These are phyloP conservation scores for Coemansia sp. DNA, from an alignment of 192 early-diverging fungal species.

Conservation along the genomic window DNA sequence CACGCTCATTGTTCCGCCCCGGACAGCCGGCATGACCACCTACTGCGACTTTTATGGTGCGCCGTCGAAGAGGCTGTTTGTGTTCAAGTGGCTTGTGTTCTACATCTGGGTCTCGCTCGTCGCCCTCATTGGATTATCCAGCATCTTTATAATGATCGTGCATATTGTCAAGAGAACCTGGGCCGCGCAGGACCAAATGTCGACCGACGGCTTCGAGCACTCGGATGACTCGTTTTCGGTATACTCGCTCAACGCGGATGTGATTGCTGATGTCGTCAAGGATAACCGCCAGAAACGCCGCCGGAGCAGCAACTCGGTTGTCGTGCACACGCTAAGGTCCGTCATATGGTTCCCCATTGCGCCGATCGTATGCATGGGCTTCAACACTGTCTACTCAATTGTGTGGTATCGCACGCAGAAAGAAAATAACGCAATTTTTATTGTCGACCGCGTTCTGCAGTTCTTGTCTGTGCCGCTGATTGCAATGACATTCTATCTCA, in stretches of 20 bases:
- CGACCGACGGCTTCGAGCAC: background rate
- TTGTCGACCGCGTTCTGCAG: conserved; percentile 32
- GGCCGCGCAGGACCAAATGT: conserved; percentile 11
- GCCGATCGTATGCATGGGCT: conserved; percentile 29
- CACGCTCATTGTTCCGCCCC: conserved; percentile 18
- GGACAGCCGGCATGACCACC: conserved; percentile 12
- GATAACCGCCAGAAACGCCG: conserved; percentile 14
- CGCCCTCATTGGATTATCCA: conserved; percentile 13
- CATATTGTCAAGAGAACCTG: conserved; percentile 8
- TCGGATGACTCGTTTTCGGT: background rate
- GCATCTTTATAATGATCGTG: conserved; percentile 13
- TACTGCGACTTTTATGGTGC: conserved; percentile 21
- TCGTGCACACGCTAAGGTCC: conserved; percentile 21
- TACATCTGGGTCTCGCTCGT: conserved; percentile 32
- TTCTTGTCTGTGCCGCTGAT: conserved; percentile 25
- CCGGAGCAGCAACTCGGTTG: conserved; percentile 15
- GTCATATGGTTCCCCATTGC: conserved; percentile 40
- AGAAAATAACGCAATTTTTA: conserved; percentile 6
- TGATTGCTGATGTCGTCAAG: conserved; percentile 9
- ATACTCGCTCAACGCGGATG: background rate
- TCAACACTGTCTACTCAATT: conserved; percentile 24
- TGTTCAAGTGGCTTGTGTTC: conserved; percentile 41
- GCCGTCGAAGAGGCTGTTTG: conserved; percentile 21
- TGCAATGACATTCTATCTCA: conserved; percentile 33
- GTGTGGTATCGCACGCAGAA: conserved; percentile 18